Conservation (phyloP, 2,329 filamentous ascomycete genomes). For the Calonectria pteridis region DNA sequence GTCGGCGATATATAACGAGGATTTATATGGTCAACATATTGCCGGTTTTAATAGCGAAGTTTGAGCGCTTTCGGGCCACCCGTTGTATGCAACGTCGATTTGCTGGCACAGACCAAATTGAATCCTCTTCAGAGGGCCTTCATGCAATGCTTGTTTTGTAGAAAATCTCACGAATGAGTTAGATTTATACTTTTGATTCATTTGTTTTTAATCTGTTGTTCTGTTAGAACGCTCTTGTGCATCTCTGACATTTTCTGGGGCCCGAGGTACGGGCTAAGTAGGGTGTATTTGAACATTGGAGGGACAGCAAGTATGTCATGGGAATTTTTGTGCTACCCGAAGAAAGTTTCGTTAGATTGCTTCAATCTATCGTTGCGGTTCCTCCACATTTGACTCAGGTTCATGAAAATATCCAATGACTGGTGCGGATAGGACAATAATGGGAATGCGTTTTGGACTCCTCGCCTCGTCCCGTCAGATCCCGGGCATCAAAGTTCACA, state of each 20-base stretch:
- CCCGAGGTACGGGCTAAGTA: neutral
- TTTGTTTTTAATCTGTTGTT: neutral
- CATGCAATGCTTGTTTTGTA: neutral
- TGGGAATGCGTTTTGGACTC: neutral
- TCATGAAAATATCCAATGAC: neutral
- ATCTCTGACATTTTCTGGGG: neutral
- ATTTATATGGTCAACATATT: neutral
- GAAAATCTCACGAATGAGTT: neutral
- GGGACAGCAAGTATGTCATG: neutral
- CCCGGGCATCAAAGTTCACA: neutral
- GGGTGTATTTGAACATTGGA: neutral
- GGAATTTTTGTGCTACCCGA: neutral
- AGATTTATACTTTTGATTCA: neutral
- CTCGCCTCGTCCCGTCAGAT: neutral
- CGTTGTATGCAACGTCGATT: neutral
- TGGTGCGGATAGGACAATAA: neutral
- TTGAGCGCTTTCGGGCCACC: too few species aligned
- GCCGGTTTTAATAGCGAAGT: neutral
- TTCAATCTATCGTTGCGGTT: accelerated
- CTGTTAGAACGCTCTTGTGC: accelerated
- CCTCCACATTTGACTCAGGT: neutral
- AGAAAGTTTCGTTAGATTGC: neutral
- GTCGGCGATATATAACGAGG: too few species aligned
- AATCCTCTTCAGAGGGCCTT: neutral
- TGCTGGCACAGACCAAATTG: neutral